Evolutionary conservation across 371 early-diverging fungal genomes (phyloP), one percentile per base, ranked within the genome.

Genomic region (Saksenaea oblongispora): DNA sequence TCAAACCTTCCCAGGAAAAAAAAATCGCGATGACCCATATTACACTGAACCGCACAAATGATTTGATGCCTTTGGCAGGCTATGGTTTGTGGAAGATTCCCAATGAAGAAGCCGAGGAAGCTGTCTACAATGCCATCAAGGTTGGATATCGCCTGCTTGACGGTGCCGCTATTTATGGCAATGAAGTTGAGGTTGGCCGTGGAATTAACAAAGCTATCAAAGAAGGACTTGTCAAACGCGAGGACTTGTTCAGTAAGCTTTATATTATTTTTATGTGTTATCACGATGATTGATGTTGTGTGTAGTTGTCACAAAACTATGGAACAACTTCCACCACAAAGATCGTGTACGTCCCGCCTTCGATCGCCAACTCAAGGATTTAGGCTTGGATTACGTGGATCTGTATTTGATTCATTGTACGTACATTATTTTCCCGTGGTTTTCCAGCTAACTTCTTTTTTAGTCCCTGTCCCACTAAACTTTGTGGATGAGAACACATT

Each of bases 291-390:
- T 34, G 28, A 35, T 7, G 10, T 37, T 26, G 18, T 15, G 78
- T 28, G 80, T 85, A 79, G 85, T 91, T 59, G 86, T 89, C 34
- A 84, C 88, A 51, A 94, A 93, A 74, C 74, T 92, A 31, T 89
- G 88, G 89, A 89, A 87, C 65, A 78, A 75, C 31, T 72, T 71
- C 56, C 87, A 86, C 53, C 39, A 59, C 44, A 82, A 83, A 55
- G 72, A 76, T 3, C 44, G 81, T 56, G 85, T 87, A 0, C 72
- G 76, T 1, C 66, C 80, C 35, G 83, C 73, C 4, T 69, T 87
- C 60, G 75, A 80, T 18, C 51, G 59, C 15, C 79, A 84, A 27
- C 70, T 90, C 35, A 34, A 62, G 55, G 75, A 86, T 28, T 67
- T 90, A 51, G 73, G 71, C 54, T 59, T 84, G n/a, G 74, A 78